These are phyloP conservation scores for Tolypocladium ovalisporum DNA, from an alignment of 2,329 filamentous ascomycete species.

Conservation along the genomic window DNA sequence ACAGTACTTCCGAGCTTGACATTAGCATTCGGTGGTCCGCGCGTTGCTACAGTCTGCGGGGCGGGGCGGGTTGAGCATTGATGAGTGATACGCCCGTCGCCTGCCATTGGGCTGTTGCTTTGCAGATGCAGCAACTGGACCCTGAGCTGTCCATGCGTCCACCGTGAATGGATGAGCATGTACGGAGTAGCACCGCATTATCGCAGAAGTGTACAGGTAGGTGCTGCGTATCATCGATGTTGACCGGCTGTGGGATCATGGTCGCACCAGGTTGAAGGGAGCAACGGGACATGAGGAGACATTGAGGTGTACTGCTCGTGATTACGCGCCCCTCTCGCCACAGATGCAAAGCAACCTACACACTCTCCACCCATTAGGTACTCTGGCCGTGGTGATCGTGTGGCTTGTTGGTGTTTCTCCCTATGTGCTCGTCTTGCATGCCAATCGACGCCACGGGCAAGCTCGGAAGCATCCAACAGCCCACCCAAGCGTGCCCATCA, in stretches of 20 bases:
- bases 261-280: background rate
- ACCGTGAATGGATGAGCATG: background rate
- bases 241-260: background rate
- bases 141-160: background rate
- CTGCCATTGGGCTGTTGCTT: background rate
- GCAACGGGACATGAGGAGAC: background rate
- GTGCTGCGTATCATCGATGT: background rate
- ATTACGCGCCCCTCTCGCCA: background rate
- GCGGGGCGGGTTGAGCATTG: background rate
- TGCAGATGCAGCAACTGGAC: background rate
- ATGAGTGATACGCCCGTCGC: background rate
- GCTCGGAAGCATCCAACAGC: background rate
- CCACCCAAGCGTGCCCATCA: background rate
- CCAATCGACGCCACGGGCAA: background rate
- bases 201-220: background rate
- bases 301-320: no score
- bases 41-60: no score
- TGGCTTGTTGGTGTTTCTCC: background rate
- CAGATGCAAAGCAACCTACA: background rate
- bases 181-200: background rate
- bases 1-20: no score
- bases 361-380: no score
- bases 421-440: background rate
- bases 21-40: no score
- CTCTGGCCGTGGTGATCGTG: background rate